These are phyloP conservation scores for Colletotrichum navitas DNA, from an alignment of 2,329 filamentous ascomycete species.

Conservation along the genomic window DNA sequence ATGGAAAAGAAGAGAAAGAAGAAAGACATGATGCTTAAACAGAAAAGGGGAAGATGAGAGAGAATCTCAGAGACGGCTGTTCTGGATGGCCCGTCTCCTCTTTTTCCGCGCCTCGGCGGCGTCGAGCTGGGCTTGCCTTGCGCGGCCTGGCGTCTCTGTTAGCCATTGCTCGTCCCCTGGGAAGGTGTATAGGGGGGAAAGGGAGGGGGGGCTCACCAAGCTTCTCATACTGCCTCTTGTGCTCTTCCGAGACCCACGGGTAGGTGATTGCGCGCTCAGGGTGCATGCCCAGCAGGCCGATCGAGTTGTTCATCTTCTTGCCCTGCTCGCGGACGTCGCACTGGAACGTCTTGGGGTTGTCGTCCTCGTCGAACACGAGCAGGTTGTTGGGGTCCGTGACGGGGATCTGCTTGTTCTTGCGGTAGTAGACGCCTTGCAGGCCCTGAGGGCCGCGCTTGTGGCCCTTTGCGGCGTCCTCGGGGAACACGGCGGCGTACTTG, in stretches of 20 bases:
- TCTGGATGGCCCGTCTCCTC: slow-evolving; percentile 39
- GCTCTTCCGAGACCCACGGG: slow-evolving; percentile 47
- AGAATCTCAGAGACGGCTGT: slow-evolving; percentile 32
- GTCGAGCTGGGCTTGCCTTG: slow-evolving; percentile 42
- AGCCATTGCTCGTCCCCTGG: background rate
- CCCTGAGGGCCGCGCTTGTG: slow-evolving; percentile 42
- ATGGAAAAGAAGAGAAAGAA: background rate
- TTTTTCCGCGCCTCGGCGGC: slow-evolving; percentile 40
- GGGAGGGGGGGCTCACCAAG: slow-evolving; percentile 45
- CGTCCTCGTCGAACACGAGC: slow-evolving; percentile 42
- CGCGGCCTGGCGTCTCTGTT: slow-evolving; percentile 23
- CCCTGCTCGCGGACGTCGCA: slow-evolving; percentile 46
- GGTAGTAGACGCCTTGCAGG: slow-evolving; percentile 43
- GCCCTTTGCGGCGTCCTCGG: slow-evolving; percentile 39
- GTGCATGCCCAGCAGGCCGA: slow-evolving; percentile 49
- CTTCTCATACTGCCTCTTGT: slow-evolving; percentile 45
- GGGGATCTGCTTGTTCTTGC: slow-evolving; percentile 44
- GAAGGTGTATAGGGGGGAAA: too few relatives aligned
- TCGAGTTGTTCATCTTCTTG: slow-evolving; percentile 45
- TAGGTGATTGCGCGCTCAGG: slow-evolving; percentile 52
- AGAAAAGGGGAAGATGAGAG: background rate
- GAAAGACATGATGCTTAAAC: background rate
- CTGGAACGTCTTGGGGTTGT: slow-evolving; percentile 42
- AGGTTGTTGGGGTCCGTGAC: slow-evolving; percentile 40
- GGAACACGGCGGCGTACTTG: slow-evolving; percentile 42